A percentile compares a stretch with the other conserved stretches of the same genome.
phyloP scores from a whole-genome alignment of 352 stramenopile species.

The Globisporangium okanoganense region DNA sequence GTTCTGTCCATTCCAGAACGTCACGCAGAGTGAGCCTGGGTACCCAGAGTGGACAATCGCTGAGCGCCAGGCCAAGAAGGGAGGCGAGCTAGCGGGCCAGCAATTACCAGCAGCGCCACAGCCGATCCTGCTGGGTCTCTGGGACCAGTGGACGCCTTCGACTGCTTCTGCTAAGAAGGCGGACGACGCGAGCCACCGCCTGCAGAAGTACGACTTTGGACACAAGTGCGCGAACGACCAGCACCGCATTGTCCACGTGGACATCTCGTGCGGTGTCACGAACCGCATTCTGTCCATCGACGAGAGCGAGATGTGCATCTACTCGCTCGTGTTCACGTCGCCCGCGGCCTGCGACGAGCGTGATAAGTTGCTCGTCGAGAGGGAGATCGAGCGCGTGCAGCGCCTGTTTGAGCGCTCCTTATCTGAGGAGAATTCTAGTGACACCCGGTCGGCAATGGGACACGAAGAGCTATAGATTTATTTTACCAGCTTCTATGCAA shows the following conservation, averaged over 20 bases:
- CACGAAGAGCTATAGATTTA: constrained; percentile 16
- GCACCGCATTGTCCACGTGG: constrained; percentile 60
- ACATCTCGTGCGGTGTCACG: constrained; percentile 66
- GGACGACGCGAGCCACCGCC: constrained; percentile 10
- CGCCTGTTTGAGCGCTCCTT: not conserved
- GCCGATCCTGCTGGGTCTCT: constrained; percentile 51
- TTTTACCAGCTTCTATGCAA: constrained; percentile 2
- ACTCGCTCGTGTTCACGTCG: constrained; percentile 80
- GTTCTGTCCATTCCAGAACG: constrained; percentile 79
- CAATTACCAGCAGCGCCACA: constrained; percentile 22
- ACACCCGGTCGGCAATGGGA: not conserved
- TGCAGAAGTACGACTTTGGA: constrained; percentile 72
- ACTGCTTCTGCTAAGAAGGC: constrained; percentile 17
- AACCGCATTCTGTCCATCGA: constrained; percentile 84
- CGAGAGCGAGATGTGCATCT: constrained; percentile 90
- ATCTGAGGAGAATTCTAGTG: not conserved
- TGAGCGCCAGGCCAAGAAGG: constrained; percentile 39
- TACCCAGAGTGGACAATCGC: constrained; percentile 50
- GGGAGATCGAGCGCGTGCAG: constrained; percentile 11
- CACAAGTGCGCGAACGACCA: constrained; percentile 86
- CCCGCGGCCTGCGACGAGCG: constrained; percentile 42
- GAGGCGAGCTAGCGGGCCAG: constrained; percentile 16
- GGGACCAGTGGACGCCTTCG: constrained; percentile 48
- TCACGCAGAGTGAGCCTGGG: constrained; percentile 63
- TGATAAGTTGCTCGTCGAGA: constrained; percentile 15